Percentiles rank a stretch among this genome's conserved stretches.
Conservation (phyloP, 768 basidiomycete genomes). For the Cubamyces lactineus region DNA sequence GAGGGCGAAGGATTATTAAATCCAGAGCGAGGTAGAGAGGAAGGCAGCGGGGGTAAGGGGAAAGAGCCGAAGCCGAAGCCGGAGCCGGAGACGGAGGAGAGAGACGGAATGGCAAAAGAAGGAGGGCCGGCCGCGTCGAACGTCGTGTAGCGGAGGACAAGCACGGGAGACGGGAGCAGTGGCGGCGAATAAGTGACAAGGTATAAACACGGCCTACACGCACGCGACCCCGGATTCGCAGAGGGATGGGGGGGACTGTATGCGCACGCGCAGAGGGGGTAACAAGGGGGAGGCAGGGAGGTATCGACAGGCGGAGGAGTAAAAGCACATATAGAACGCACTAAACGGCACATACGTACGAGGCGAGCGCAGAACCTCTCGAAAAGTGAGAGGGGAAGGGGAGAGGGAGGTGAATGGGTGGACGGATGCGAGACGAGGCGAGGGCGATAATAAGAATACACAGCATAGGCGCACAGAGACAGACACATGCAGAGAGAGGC, state of each 20-base stretch:
- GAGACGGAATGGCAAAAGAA: neutral
- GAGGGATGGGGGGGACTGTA: too few species aligned
- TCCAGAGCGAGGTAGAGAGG: neutral
- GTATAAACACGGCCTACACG: constrained; percentile 17
- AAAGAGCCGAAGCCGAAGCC: too few species aligned
- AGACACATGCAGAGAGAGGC: constrained; percentile 16
- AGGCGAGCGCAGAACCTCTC: neutral
- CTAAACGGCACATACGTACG: constrained; percentile 22
- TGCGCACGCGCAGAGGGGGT: constrained; percentile 10
- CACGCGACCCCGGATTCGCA: too few species aligned
- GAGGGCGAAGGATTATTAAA: neutral
- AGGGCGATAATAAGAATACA: constrained; percentile 23
- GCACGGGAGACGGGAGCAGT: neutral
- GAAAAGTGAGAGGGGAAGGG: neutral
- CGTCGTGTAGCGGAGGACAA: neutral
- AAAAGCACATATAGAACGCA: constrained; percentile 21
- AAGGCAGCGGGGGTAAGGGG: too few species aligned
- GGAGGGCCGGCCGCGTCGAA: neutral
- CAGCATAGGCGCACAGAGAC: constrained; percentile 22
- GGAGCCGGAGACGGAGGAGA: neutral
- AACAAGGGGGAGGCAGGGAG: constrained; percentile 14
- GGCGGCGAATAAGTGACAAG: constrained; percentile 3
- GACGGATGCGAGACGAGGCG: too few species aligned
- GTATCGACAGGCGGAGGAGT: constrained; percentile 21
- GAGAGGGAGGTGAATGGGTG: neutral